Evolutionary conservation across 129 eudicot genomes (phyloP).

Genomic region (Lonicera japonica): DNA sequence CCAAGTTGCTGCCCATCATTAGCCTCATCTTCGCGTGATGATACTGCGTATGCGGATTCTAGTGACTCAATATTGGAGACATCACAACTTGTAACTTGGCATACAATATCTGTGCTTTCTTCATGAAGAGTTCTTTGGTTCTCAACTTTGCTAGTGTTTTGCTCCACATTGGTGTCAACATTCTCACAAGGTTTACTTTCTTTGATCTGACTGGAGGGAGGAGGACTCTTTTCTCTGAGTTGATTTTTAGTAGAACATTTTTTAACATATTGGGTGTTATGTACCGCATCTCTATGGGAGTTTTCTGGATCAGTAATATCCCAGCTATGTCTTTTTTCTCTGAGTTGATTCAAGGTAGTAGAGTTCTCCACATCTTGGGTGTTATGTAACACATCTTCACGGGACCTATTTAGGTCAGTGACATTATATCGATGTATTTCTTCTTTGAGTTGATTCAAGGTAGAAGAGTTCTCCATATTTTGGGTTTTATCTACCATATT

Average conservation of each 20-base stretch:
- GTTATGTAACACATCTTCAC: constrained; percentile 9
- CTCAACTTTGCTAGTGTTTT: constrained; percentile 1
- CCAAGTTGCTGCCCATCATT: constrained; percentile 12
- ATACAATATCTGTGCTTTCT: constrained; percentile 16
- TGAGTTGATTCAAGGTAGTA: constrained; percentile 16
- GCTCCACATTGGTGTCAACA: background rate
- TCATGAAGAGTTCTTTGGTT: constrained; percentile 14
- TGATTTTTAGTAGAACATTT: constrained; percentile 1
- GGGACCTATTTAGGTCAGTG: constrained; percentile 16
- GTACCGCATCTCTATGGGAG: background rate
- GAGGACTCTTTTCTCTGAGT: background rate
- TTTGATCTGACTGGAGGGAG: constrained; percentile 17
- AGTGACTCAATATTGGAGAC: background rate
- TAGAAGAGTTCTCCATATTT: too few species aligned
- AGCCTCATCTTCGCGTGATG: background rate
- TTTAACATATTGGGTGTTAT: constrained; percentile 19
- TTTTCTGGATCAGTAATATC: constrained; percentile 2
- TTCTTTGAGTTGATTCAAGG: too few species aligned
- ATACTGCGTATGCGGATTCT: constrained; percentile 19
- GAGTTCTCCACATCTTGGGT: constrained; percentile 4
- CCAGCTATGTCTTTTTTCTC: constrained; percentile 6
- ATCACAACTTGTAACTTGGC: constrained; percentile 6
- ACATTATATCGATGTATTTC: too few species aligned
- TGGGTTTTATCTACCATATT: too few species aligned
- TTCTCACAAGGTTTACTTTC: constrained; percentile 9